phyloP scores from a whole-genome alignment of 2,329 filamentous ascomycete species.

The Exophiala xenobiotica region DNA sequence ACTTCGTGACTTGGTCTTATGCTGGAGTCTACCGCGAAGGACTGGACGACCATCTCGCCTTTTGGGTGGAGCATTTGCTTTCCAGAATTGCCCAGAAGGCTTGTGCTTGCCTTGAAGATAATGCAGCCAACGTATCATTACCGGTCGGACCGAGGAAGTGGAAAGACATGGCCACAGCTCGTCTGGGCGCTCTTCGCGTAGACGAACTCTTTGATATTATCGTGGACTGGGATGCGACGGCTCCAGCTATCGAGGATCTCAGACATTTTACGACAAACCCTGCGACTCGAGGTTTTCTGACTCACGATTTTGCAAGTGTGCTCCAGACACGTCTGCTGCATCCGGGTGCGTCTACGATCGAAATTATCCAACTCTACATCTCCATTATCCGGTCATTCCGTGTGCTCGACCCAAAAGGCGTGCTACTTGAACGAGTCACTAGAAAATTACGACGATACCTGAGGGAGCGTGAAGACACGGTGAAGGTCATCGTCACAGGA shows the following conservation, averaged over 20 bases:
- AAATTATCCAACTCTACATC: conserved; percentile 68
- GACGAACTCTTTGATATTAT: conserved; percentile 62
- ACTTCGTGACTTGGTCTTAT: conserved; percentile 58
- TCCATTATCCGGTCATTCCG: conserved; percentile 65
- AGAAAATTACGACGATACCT: conserved; percentile 63
- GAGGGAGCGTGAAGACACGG: conserved; percentile 64
- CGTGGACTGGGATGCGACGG: conserved; percentile 59
- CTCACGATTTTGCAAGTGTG: conserved; percentile 53
- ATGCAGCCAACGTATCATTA: conserved; percentile 31
- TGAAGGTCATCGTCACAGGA: conserved; percentile 63
- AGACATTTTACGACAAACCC: conserved; percentile 56
- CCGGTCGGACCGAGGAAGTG: conserved; percentile 52
- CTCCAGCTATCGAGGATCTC: conserved; percentile 60
- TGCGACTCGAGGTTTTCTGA: conserved; percentile 56
- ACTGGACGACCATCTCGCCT: conserved; percentile 50
- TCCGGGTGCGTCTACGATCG: conserved; percentile 63
- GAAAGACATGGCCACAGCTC: conserved; percentile 55
- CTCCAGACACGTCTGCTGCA: conserved; percentile 58
- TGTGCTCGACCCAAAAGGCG: conserved; percentile 63
- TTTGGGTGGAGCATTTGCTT: conserved; percentile 58
- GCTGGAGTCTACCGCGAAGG: conserved; percentile 55
- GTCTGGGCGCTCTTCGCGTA: conserved; percentile 56
- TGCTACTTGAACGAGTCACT: conserved; percentile 66
- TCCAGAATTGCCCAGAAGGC: conserved; percentile 52
- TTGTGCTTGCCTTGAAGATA: conserved; percentile 19